phyloP scores from a whole-genome alignment of 805 yeast genomes.

The Candida boidinii region DNA sequence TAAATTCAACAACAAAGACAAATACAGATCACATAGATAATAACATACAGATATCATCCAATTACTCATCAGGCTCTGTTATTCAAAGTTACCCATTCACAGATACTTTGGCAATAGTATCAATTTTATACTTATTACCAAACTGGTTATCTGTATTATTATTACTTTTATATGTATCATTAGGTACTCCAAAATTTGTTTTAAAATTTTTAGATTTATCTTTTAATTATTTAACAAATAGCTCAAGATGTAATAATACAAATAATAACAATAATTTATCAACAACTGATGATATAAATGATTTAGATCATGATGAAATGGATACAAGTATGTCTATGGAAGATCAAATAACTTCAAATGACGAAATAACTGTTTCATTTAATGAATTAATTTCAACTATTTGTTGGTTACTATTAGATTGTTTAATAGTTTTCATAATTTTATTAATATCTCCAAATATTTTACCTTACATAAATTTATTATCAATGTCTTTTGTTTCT shows the following conservation, averaged over 20 bases:
- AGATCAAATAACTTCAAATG: too few species aligned
- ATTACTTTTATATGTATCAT: conserved; percentile 12
- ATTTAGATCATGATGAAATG: not conserved
- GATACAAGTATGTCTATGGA: conserved; percentile 1
- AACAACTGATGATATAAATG: too few species aligned
- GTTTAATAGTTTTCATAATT: conserved; percentile 10
- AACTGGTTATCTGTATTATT: conserved; percentile 16
- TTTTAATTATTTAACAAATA: too few species aligned
- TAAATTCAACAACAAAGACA: not conserved
- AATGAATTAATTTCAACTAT: conserved; percentile 8
- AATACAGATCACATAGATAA: too few species aligned
- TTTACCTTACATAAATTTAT: conserved; percentile 17
- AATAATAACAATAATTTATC: too few species aligned
- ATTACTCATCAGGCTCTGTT: conserved; percentile 4
- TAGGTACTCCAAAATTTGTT: conserved; percentile 19
- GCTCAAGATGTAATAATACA: too few species aligned
- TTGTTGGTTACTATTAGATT: conserved; percentile 10
- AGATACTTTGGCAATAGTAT: conserved; percentile 20
- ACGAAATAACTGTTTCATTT: conserved; percentile 2
- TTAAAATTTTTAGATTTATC: too few species aligned
- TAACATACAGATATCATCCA: too few species aligned
- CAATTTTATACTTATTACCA: conserved; percentile 19
- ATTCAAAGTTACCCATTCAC: conserved; percentile 17
- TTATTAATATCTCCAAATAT: conserved; percentile 15
- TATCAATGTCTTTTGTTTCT: conserved; percentile 27